Evolutionary conservation across 495 filamentous ascomycete genomes (phyloP).

Genomic region (Lentithecium fluviatile): DNA sequence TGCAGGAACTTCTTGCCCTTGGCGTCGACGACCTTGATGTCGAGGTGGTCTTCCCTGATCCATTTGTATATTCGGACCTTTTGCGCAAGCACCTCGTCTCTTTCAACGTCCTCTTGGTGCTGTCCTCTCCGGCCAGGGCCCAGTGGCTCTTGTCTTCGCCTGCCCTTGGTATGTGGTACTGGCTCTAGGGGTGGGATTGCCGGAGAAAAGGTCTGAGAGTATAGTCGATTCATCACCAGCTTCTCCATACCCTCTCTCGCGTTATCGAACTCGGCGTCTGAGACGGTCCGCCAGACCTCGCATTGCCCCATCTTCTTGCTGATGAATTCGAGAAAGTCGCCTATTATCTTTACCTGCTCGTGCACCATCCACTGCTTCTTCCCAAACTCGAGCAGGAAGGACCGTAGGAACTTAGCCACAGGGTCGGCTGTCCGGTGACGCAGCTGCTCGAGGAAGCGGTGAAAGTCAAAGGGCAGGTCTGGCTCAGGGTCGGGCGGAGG

Average conservation of each 20-base stretch:
- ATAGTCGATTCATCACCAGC: slow-evolving; percentile 97
- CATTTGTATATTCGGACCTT: slow-evolving; percentile 96
- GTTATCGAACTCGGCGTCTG: slow-evolving; percentile 97
- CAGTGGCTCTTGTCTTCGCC: slow-evolving; percentile 66
- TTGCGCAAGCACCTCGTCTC: slow-evolving; percentile 90
- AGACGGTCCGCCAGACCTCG: slow-evolving; percentile 94
- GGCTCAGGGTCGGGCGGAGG: slow-evolving; percentile 80
- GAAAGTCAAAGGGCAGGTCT: slow-evolving; percentile 93
- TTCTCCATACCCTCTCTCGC: slow-evolving; percentile 99
- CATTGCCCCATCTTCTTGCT: slow-evolving; percentile 98
- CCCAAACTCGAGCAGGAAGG: slow-evolving; percentile 90
- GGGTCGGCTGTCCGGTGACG: slow-evolving; percentile 94
- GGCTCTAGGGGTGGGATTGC: slow-evolving; percentile 79
- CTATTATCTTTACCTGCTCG: slow-evolving; percentile 97
- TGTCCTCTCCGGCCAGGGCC: slow-evolving; percentile 86
- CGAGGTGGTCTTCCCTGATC: slow-evolving; percentile 90
- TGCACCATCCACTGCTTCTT: slow-evolving; percentile 99
- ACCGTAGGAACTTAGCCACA: slow-evolving; percentile 90
- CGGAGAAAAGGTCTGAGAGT: slow-evolving; percentile 94
- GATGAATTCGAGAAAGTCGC: slow-evolving; percentile 96
- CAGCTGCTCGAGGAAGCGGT: slow-evolving; percentile 92
- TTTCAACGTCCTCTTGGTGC: slow-evolving; percentile 97
- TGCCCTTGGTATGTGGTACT: slow-evolving; percentile 67
- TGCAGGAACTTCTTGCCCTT: slow-evolving; percentile 82
- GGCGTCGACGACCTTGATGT: slow-evolving; percentile 82